These are phyloP conservation scores for Dendrobium huoshanense DNA, from an alignment of 106 monocot genomes.

Conservation along the genomic window DNA sequence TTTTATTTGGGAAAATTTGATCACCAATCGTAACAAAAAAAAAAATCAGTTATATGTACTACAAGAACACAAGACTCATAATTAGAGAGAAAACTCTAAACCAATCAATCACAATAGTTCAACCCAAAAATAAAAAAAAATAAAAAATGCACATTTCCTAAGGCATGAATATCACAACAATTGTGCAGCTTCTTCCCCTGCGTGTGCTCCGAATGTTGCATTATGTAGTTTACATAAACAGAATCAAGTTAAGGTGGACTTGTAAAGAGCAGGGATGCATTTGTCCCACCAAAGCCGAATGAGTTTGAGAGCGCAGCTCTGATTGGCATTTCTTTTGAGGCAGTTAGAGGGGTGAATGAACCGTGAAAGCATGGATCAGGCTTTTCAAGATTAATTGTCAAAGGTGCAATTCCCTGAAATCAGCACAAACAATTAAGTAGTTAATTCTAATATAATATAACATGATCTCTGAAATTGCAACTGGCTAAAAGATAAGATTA, in stretches of 20 bases:
- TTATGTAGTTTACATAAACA: background rate
- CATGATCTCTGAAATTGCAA: too few species aligned
- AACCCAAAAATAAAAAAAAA: too few species aligned
- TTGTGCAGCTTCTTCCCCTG: too few species aligned
- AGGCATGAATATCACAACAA: too few species aligned
- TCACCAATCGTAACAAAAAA: too few species aligned
- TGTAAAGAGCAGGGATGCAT: slow-evolving; percentile 80
- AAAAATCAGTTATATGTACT: too few species aligned
- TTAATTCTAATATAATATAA: background rate
- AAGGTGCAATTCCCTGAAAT: slow-evolving; percentile 85
- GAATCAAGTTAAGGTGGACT: slow-evolving; percentile 18
- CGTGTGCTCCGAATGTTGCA: background rate
- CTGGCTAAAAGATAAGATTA: too few species aligned
- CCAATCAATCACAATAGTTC: too few species aligned
- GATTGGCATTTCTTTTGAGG: slow-evolving; percentile 58
- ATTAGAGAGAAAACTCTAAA: too few species aligned
- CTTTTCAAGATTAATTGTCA: slow-evolving; percentile 64
- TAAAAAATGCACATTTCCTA: too few species aligned
- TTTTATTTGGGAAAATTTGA: too few species aligned
- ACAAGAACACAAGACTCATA: too few species aligned
- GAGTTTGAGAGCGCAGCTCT: slow-evolving; percentile 88
- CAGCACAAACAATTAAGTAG: background rate
- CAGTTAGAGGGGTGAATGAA: slow-evolving; percentile 43
- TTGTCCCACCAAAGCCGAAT: slow-evolving; percentile 96
- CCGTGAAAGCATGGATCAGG: slow-evolving; percentile 65